Percentiles rank a stretch among this genome's conserved stretches.
Conservation (phyloP, 1,139 yeast genomes). For the Candida mesenterica region DNA sequence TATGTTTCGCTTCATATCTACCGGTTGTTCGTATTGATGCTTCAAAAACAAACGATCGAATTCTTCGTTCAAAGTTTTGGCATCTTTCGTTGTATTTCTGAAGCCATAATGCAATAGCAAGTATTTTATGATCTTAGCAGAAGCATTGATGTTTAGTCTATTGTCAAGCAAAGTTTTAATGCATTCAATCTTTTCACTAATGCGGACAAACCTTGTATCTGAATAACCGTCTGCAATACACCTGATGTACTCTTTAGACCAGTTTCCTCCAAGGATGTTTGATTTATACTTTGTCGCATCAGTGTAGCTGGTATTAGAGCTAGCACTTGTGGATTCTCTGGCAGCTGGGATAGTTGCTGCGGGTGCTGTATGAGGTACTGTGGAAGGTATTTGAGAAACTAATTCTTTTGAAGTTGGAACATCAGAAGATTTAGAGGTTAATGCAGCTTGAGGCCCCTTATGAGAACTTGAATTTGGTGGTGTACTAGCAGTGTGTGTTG, state of each 20-base stretch:
- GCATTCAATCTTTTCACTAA: constrained; percentile 3
- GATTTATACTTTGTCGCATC: constrained; percentile 2
- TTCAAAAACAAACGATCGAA: constrained; percentile 16
- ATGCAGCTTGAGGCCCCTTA: no score
- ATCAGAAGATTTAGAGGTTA: no score
- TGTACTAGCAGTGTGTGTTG: no score
- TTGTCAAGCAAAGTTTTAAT: constrained; percentile 9
- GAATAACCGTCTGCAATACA: constrained; percentile 10
- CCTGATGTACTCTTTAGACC: constrained; percentile 13
- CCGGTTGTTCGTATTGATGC: constrained; percentile 6
- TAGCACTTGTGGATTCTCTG: no score
- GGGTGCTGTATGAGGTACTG: no score
- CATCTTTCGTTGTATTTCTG: constrained; percentile 10
- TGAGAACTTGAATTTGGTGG: no score
- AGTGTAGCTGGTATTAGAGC: neutral
- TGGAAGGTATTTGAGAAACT: no score
- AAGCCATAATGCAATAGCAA: constrained; percentile 21
- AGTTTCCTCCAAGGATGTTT: constrained; percentile 8
- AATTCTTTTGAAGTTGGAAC: no score
- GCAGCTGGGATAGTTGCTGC: no score
- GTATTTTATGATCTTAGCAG: constrained; percentile 15
- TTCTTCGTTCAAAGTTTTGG: constrained; percentile 12
- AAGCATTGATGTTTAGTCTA: constrained; percentile 8
- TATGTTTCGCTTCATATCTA: constrained; percentile 6
- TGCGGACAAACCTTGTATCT: neutral